phyloP scores from a whole-genome alignment of 176 grass and related monocot species.

The Aechmea fasciata region DNA sequence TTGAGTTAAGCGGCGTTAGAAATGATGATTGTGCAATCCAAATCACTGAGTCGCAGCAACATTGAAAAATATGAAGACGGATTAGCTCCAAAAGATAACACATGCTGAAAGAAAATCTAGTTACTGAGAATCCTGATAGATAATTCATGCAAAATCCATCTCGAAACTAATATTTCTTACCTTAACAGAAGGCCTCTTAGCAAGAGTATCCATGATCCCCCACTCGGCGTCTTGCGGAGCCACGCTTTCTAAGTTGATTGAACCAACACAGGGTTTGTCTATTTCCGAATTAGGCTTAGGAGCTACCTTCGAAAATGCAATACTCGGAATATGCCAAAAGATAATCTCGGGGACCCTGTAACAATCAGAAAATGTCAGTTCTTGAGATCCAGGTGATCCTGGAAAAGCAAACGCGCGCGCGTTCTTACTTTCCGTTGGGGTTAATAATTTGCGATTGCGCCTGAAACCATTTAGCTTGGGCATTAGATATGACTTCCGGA shows the following conservation, averaged over 20 bases:
- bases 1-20: no score
- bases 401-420: background rate
- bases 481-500: slow-evolving; percentile 52
- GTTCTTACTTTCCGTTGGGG: slow-evolving; percentile 42
- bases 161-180: slow-evolving; percentile 5
- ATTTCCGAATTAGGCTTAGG: slow-evolving; percentile 36
- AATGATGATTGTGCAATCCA: no score
- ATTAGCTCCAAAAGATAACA: no score
- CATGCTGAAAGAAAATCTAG: no score
- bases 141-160: background rate
- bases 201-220: slow-evolving; percentile 67
- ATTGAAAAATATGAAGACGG: no score
- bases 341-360: slow-evolving; percentile 61
- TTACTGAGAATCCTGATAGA: background rate
- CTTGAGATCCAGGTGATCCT: background rate
- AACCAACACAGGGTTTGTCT: slow-evolving; percentile 52
- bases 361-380: background rate
- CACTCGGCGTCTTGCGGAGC: slow-evolving; percentile 67
- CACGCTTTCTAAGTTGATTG: slow-evolving; percentile 68
- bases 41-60: no score
- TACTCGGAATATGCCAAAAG: slow-evolving; percentile 93
- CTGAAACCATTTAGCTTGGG: slow-evolving; percentile 54
- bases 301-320: slow-evolving; percentile 46
- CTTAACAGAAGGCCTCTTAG: slow-evolving; percentile 53
- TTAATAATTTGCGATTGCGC: slow-evolving; percentile 38